These are phyloP conservation scores for Kingdonia uniflora DNA, from an alignment of 164 flowering plant species.

Conservation along the genomic window DNA sequence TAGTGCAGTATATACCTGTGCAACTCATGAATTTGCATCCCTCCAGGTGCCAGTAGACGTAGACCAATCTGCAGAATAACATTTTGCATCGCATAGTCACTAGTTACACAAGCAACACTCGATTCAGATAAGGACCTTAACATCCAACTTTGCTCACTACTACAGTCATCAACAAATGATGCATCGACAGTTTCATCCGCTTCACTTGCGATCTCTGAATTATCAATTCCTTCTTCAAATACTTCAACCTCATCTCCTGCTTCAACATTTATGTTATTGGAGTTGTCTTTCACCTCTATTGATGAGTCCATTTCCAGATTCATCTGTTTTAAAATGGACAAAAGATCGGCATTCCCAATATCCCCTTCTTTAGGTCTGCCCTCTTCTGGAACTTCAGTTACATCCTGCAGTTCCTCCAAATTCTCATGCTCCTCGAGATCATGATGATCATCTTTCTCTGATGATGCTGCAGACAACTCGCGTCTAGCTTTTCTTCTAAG, in stretches of 20 bases:
- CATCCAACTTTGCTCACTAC: conserved; percentile 88
- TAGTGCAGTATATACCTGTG: conserved; percentile 47
- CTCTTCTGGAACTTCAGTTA: conserved; percentile 19
- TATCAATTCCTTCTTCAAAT: conserved; percentile 23
- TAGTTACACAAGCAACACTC: conserved; percentile 81
- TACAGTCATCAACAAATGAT: conserved; percentile 44
- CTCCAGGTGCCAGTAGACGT: conserved; percentile 83
- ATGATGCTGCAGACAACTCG: conserved; percentile 32
- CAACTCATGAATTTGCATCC: conserved; percentile 89
- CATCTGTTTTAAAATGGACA: conserved; percentile 38
- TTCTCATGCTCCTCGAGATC: conserved; percentile 14
- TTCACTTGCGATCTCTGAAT: conserved; percentile 39
- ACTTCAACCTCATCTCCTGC: conserved; percentile 23
- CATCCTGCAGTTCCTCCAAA: conserved; percentile 13
- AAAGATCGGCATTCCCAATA: conserved; percentile 26
- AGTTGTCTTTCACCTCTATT: conserved; percentile 1
- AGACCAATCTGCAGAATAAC: conserved; percentile 94
- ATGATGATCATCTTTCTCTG: conserved; percentile 27
- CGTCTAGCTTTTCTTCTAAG: conserved; percentile 77
- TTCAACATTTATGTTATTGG: conserved; percentile 7
- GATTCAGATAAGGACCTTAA: conserved; percentile 83
- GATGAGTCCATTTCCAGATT: conserved; percentile 39
- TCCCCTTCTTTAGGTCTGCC: conserved; percentile 10
- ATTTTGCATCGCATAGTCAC: conserved; percentile 98
- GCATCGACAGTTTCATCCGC: conserved; percentile 37